Base-by-base conservation (phyloP, 805 yeast species). In the Nakazawaea wyomingensis region DNA sequence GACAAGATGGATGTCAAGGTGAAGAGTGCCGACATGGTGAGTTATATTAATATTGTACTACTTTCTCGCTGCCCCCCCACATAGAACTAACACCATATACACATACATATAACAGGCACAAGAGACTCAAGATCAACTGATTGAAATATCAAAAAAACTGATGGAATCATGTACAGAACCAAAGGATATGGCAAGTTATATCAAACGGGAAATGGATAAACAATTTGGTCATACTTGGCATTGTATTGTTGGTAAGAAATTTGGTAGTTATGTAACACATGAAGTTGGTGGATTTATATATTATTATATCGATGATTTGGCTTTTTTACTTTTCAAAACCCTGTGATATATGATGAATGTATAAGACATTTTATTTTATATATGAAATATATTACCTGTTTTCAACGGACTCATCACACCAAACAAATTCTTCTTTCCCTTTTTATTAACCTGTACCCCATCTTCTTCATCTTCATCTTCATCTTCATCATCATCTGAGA, bases 211-310 rank as follows among this genome's bases (percentile, higher is more conserved):
- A 49, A 60, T 84, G 60, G 93, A 85, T 56, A 69, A 72, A 37
- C 60, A 68, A 36, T 75, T 70, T 46, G 91, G 90, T 0, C 73
- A 79, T 22, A 76, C 86, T 31, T 85, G 93, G 95, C 91, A 85
- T 57, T 86, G 82, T 2, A 72, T 85, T 39, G 89, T 83, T 41
- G 95, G 93, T 9, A 81, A 77, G 59, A 80, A 80, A 52, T 85
- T 85, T 61, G 91, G 93, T 3, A 75, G 84, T 38, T 83, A 80
- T 56, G 88, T 85, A 16, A 81, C 90, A 10, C 93, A 85, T 55
- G 67, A 84, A 60, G 78, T 78, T 50, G 90, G 89, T 1, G 71
- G 69, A 53, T 85, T 85, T 54, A 66, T 79, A 10, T 85, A 85
- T 55, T 82, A 79, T 54, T 85, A 83, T 63, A 69, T 82, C 50